These are phyloP conservation scores for Cenchrus purpureus DNA, from an alignment of 176 grass and related monocot species.

Conservation along the genomic window DNA sequence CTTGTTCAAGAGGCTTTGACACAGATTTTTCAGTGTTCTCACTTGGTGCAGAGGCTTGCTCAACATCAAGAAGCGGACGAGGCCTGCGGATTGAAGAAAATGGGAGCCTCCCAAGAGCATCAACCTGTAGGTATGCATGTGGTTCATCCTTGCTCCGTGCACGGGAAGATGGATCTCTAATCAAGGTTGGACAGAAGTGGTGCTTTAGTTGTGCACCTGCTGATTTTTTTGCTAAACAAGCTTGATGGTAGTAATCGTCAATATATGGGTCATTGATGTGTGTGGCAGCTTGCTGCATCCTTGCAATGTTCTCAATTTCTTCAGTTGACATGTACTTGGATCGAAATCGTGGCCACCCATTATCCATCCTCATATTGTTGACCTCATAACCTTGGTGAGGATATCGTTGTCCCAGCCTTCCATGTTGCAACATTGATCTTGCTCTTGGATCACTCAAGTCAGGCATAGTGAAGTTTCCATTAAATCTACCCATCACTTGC, in stretches of 20 bases:
- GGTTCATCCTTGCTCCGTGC: constrained; percentile 67
- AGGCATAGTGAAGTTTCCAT: constrained; percentile 45
- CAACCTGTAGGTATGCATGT: constrained; percentile 84
- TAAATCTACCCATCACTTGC: constrained; percentile 59
- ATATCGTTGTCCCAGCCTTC: constrained; percentile 45
- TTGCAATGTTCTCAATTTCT: constrained; percentile 78
- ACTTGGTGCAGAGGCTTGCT: constrained; percentile 46
- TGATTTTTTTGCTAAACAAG: constrained; percentile 74
- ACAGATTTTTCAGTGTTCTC: constrained; percentile 59
- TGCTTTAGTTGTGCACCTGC: constrained; percentile 63
- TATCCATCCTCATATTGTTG: constrained; percentile 53
- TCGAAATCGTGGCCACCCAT: constrained; percentile 58
- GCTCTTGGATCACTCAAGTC: constrained; percentile 67
- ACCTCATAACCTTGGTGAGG: constrained; percentile 50
- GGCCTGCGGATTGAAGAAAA: constrained; percentile 87
- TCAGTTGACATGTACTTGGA: constrained; percentile 74
- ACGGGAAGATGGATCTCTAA: constrained; percentile 60
- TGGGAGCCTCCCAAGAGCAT: constrained; percentile 84
- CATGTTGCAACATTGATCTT: constrained; percentile 48
- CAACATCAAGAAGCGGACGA: constrained; percentile 85
- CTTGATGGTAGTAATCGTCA: constrained; percentile 93
- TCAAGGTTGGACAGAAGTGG: constrained; percentile 76
- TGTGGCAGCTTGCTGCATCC: constrained; percentile 77
- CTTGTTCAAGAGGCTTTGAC: constrained; percentile 75
- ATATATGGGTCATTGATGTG: constrained; percentile 76